Conservation (phyloP, 2,329 filamentous ascomycete genomes). For the Stagonosporopsis rhizophila region DNA sequence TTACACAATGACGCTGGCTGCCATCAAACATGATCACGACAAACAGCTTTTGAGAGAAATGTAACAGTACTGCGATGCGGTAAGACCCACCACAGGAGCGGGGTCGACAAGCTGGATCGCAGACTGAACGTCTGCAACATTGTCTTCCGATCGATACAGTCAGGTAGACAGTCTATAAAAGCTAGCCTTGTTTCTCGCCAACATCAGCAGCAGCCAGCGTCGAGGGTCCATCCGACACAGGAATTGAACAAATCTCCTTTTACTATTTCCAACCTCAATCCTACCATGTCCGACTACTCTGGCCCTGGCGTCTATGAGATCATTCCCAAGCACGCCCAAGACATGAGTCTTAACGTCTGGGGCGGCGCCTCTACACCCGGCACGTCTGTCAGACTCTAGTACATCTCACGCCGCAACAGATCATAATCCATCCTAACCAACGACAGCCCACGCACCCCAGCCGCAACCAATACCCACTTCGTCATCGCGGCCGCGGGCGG, state of each 20-base stretch:
- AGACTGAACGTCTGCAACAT: background rate
- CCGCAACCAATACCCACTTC: background rate
- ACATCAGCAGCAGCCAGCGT: background rate
- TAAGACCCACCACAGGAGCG: background rate
- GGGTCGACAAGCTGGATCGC: background rate
- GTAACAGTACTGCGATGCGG: background rate
- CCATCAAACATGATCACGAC: background rate
- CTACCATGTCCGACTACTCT: slow-evolving; percentile 3
- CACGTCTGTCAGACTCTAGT: background rate
- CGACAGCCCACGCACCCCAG: background rate
- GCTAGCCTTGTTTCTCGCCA: background rate
- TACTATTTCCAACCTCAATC: background rate
- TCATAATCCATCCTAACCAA: background rate
- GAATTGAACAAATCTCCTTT: background rate
- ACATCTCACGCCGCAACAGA: background rate
- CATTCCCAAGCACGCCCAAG: background rate
- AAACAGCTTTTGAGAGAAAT: background rate
- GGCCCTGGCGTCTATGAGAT: background rate
- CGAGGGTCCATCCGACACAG: background rate
- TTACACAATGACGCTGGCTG: background rate
- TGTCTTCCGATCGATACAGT: background rate
- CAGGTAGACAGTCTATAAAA: background rate
- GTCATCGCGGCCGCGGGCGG: slow-evolving; percentile 2
- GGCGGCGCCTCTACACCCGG: background rate
- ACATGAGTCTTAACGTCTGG: slow-evolving; percentile 4